Conservation (phyloP, 495 filamentous ascomycete genomes). For the Hypoxylon rickii region DNA sequence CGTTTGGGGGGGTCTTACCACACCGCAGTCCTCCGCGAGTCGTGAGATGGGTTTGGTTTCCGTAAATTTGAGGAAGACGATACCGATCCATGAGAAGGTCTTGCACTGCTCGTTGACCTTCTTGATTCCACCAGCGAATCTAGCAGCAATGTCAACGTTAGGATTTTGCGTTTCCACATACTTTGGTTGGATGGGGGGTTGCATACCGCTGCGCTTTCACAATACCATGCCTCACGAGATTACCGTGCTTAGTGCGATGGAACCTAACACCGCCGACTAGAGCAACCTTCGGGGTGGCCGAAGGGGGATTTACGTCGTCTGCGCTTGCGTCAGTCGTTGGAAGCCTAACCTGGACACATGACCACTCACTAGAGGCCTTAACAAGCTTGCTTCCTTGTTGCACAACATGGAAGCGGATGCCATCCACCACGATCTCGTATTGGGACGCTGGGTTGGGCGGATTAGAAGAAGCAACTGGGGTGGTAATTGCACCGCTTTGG, state of each 20-base stretch:
- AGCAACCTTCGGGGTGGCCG: constrained; percentile 77
- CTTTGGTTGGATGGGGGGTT: no score
- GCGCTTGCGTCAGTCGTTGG: constrained; percentile 48
- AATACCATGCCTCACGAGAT: constrained; percentile 77
- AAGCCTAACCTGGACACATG: background rate
- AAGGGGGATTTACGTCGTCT: constrained; percentile 68
- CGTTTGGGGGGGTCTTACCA: constrained; percentile 41
- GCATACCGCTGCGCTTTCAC: constrained; percentile 71
- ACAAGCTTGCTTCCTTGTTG: constrained; percentile 85
- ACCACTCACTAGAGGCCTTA: constrained; percentile 67
- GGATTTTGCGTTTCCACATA: background rate
- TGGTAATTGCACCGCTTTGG: constrained; percentile 40
- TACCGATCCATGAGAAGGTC: constrained; percentile 92
- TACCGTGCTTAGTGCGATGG: constrained; percentile 87
- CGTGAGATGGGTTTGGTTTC: constrained; percentile 33
- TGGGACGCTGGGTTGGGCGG: constrained; percentile 38
- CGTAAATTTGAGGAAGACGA: constrained; percentile 49
- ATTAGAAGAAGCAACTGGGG: constrained; percentile 41
- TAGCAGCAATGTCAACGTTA: constrained; percentile 39
- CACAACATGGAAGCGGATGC: constrained; percentile 73
- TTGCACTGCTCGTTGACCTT: constrained; percentile 84
- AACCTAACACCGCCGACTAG: constrained; percentile 83
- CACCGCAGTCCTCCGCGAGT: constrained; percentile 34
- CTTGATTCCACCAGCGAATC: constrained; percentile 54
- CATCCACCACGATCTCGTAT: constrained; percentile 76